A percentile compares a stretch with the other conserved stretches of the same genome.
Conservation (phyloP, 805 yeast genomes). For the Barnettozyma californica region DNA sequence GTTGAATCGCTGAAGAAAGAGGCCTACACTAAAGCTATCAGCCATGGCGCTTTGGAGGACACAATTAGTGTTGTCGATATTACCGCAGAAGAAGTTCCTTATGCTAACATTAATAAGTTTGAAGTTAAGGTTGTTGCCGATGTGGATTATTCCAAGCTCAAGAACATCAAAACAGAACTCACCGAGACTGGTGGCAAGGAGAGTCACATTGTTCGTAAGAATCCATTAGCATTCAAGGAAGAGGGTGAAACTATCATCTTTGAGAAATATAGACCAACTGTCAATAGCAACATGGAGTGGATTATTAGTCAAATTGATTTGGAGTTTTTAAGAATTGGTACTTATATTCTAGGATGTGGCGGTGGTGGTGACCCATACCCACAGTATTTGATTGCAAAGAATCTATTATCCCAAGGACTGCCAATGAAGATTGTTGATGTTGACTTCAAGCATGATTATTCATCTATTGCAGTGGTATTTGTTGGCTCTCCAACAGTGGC, state of each 20-base stretch:
- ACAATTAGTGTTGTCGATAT: constrained; percentile 27
- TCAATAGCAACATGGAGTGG: constrained; percentile 23
- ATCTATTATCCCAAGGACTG: constrained; percentile 31
- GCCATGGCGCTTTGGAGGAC: constrained; percentile 24
- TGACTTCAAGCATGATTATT: constrained; percentile 15
- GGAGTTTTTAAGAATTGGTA: constrained; percentile 39
- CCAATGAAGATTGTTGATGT: constrained; percentile 30
- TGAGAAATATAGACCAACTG: constrained; percentile 13
- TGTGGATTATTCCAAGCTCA: constrained; percentile 33
- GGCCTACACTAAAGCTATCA: constrained; percentile 21
- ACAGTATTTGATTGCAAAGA: constrained; percentile 30
- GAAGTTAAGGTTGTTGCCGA: constrained; percentile 39
- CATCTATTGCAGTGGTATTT: constrained; percentile 29
- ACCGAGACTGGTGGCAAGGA: constrained; percentile 4
- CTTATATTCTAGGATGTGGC: constrained; percentile 45
- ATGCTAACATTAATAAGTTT: constrained; percentile 31
- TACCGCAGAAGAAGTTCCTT: constrained; percentile 27
- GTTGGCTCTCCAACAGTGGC: constrained; percentile 46
- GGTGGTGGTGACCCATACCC: constrained; percentile 49
- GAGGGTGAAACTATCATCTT: constrained; percentile 23
- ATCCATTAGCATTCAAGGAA: constrained; percentile 20
- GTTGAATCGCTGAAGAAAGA: constrained; percentile 20
- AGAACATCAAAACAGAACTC: constrained; percentile 5
- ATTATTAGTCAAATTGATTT: constrained; percentile 27
- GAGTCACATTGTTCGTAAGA: constrained; percentile 6